phyloP scores from a whole-genome alignment of 495 filamentous ascomycete species.

The Amorphotheca resinae region DNA sequence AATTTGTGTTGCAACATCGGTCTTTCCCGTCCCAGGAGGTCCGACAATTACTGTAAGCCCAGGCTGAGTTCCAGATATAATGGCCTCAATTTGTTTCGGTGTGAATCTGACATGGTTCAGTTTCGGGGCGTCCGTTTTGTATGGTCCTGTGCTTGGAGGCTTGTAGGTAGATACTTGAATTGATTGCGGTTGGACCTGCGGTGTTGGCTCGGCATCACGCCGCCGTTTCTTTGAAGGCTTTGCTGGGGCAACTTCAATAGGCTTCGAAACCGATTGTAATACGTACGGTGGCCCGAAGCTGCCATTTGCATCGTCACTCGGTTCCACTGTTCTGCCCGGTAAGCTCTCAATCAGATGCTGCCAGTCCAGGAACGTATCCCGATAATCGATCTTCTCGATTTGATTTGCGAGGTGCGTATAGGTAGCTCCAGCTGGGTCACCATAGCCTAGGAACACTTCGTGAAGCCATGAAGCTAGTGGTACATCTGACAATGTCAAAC shows the following conservation, averaged over 20 bases:
- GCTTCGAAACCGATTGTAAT: conserved; percentile 47
- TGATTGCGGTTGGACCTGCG: conserved; percentile 45
- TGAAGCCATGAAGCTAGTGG: conserved; percentile 85
- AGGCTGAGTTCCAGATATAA: conserved; percentile 86
- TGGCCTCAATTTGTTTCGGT: conserved; percentile 80
- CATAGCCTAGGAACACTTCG: conserved; percentile 93
- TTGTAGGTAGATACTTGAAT: conserved; percentile 85
- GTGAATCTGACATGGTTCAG: conserved; percentile 82
- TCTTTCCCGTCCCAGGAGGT: conserved; percentile 94
- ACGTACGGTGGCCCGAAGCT: conserved; percentile 85
- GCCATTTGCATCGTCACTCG: conserved; percentile 50
- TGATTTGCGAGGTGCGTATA: conserved; percentile 74
- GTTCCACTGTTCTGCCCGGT: conserved; percentile 72
- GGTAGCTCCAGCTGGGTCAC: conserved; percentile 76
- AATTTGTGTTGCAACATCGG: conserved; percentile 94
- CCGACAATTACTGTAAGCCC: conserved; percentile 92
- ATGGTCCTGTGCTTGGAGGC: conserved; percentile 81
- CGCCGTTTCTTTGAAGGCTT: conserved; percentile 72
- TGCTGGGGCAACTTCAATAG: conserved; percentile 28
- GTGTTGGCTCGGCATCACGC: conserved; percentile 51
- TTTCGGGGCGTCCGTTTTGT: conserved; percentile 77
- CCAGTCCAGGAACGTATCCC: conserved; percentile 94
- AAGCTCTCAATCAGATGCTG: conserved; percentile 82
- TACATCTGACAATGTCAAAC: conserved; percentile 72
- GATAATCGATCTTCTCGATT: conserved; percentile 68